These are phyloP conservation scores for Nitzschia palea DNA, from an alignment of 108 stramenopile species.

Conservation along the genomic window DNA sequence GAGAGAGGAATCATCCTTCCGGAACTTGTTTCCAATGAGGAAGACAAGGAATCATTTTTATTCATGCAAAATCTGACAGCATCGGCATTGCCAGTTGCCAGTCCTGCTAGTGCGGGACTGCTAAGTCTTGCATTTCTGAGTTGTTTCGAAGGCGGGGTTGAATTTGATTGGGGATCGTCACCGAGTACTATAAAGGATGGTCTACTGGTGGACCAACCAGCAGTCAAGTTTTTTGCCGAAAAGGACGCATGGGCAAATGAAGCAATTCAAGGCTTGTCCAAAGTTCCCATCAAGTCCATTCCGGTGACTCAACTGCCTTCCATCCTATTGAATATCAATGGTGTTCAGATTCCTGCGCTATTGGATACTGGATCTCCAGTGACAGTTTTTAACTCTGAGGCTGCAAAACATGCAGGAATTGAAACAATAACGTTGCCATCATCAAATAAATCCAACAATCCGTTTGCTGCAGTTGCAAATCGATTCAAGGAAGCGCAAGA, in stretches of 20 bases:
- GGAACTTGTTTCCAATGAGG: constrained; percentile 9
- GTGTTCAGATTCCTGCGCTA: constrained; percentile 63
- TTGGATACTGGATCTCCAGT: constrained; percentile 81
- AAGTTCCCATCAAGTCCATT: constrained; percentile 44
- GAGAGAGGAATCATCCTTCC: constrained; percentile 35
- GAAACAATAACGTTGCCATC: constrained; percentile 16
- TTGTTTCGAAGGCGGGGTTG: constrained; percentile 76
- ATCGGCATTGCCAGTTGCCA: constrained; percentile 63
- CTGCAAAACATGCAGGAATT: constrained; percentile 60
- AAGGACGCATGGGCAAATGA: constrained; percentile 20
- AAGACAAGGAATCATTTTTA: constrained; percentile 32
- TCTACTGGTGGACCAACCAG: constrained; percentile 19
- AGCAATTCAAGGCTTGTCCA: constrained; percentile 33
- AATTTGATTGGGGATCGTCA: constrained; percentile 56
- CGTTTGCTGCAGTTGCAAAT: constrained; percentile 49
- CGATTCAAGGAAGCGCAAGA: constrained; percentile 54
- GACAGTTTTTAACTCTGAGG: constrained; percentile 69
- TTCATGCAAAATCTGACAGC: constrained; percentile 78
- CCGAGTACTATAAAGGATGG: not conserved
- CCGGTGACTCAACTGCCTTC: constrained; percentile 58
- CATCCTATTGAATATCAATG: constrained; percentile 56
- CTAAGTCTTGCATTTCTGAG: constrained; percentile 66
- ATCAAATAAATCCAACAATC: constrained; percentile 39
- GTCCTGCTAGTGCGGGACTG: constrained; percentile 67
- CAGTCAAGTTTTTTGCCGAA: constrained; percentile 53